phyloP scores from a whole-genome alignment of 306 rosid species.

The Dryas drummondii region DNA sequence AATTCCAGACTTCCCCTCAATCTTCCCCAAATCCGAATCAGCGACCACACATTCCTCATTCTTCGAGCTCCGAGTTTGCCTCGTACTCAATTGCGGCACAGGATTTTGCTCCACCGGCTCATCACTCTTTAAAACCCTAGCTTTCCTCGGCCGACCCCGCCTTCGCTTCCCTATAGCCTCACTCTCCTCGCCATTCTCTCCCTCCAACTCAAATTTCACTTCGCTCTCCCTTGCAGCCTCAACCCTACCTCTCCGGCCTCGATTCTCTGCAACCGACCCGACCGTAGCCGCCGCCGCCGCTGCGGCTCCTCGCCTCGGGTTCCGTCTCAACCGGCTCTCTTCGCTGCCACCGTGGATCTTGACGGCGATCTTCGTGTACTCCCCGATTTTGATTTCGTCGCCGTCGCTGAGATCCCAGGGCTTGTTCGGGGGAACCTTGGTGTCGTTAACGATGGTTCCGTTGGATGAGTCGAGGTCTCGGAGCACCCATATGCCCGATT shows the following conservation, averaged over 20 bases:
- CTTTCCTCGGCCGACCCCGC: slow-evolving; percentile 30
- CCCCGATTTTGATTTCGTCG: slow-evolving; percentile 63
- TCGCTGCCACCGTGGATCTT: slow-evolving; percentile 18
- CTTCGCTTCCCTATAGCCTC: slow-evolving; percentile 17
- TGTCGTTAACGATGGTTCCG: slow-evolving; percentile 67
- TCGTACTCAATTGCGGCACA: not conserved
- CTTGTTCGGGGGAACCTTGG: slow-evolving; percentile 31
- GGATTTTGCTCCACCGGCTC: slow-evolving; percentile 1
- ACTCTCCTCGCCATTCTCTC: slow-evolving; percentile 6
- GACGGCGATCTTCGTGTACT: slow-evolving; percentile 53
- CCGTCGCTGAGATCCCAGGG: slow-evolving; percentile 45
- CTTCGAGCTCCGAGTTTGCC: slow-evolving; percentile 33
- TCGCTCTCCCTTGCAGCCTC: slow-evolving; percentile 10
- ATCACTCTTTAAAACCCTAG: slow-evolving; percentile 27
- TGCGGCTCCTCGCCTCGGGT: slow-evolving; percentile 46
- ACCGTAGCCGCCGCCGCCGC: not conserved
- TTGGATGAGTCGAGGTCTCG: slow-evolving; percentile 77
- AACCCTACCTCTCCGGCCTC: slow-evolving; percentile 25
- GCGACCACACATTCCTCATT: slow-evolving; percentile 12
- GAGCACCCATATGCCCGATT: slow-evolving; percentile 51
- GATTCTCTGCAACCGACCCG: slow-evolving; percentile 12
- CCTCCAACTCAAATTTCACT: slow-evolving; percentile 6
- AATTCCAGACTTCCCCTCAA: slow-evolving; percentile 26
- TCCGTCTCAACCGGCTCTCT: slow-evolving; percentile 34
- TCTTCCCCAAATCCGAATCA: slow-evolving; percentile 16